These are phyloP conservation scores for Dittrichia graveolens DNA, from an alignment of 129 eudicot species.

Conservation along the genomic window DNA sequence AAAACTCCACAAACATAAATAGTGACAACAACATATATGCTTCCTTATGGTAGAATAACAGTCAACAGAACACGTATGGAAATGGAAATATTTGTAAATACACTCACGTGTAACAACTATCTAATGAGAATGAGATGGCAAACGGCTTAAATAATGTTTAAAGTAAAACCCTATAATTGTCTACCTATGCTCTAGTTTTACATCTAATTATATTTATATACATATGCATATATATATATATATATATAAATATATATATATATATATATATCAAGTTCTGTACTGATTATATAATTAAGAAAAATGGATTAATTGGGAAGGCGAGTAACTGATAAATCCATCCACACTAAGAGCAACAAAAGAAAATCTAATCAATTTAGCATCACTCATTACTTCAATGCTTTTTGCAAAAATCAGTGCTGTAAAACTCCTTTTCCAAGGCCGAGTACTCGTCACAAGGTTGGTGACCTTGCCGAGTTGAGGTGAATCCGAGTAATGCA, in stretches of 20 bases:
- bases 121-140: neutral
- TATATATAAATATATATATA: neutral
- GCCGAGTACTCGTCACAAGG: no score
- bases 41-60: neutral
- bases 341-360: constrained; percentile 18
- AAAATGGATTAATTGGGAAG: constrained; percentile 2
- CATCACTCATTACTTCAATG: constrained; percentile 9
- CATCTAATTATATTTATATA: constrained; percentile 2
- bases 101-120: neutral
- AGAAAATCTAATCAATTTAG: constrained; percentile 1
- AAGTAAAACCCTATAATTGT: neutral
- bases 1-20: no score
- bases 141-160: neutral
- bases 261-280: neutral
- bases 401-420: constrained; percentile 5
- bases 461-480: no score
- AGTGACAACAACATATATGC: neutral
- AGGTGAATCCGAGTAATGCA: no score
- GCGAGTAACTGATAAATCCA: constrained; percentile 5
- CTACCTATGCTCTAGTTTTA: neutral
- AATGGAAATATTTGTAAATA: neutral
- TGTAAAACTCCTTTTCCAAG: no score
- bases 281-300: constrained; percentile 6
- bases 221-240: neutral
- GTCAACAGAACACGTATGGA: neutral